Percentiles rank a stretch among this genome's conserved stretches.
Evolutionary conservation across 2,329 filamentous ascomycete species (phyloP).

Genomic region (Hypoxylon sp.): DNA sequence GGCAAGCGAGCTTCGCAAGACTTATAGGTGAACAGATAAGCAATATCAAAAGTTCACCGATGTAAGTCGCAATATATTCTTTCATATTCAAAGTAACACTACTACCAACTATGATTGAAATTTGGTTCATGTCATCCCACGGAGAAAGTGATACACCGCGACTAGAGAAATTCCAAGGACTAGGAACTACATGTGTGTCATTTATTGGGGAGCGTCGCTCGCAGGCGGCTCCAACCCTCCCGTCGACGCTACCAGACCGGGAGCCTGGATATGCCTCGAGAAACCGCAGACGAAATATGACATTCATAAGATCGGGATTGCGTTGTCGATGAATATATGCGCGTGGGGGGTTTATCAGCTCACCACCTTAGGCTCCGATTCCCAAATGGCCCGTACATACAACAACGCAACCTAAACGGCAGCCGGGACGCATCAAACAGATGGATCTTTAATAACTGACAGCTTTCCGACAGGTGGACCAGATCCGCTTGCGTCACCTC

Average conservation of each 20-base stretch:
- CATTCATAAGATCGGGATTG: constrained; percentile 18
- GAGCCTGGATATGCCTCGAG: constrained; percentile 32
- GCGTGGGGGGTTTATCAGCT: constrained; percentile 29
- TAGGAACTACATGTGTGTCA: constrained; percentile 21
- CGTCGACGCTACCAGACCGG: constrained; percentile 30
- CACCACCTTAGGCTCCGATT: constrained; percentile 22
- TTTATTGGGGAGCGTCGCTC: constrained; percentile 25
- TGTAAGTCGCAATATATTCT: constrained; percentile 15
- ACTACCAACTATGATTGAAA: constrained; percentile 12
- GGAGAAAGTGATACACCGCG: constrained; percentile 15
- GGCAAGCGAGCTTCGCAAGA: not conserved
- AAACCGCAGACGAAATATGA: constrained; percentile 13
- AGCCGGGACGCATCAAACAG: constrained; percentile 31
- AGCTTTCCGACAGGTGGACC: constrained; percentile 21
- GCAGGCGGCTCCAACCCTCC: constrained; percentile 24
- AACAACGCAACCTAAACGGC: constrained; percentile 26
- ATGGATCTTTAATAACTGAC: constrained; percentile 20
- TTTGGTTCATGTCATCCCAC: constrained; percentile 24
- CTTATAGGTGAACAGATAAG: constrained; percentile 19
- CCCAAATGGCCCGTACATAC: constrained; percentile 36
- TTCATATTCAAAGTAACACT: constrained; percentile 22
- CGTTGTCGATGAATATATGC: constrained; percentile 21
- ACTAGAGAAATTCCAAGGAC: constrained; percentile 1
- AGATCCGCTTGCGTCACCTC: constrained; percentile 39
- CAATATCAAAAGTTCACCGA: constrained; percentile 15